Evolutionary conservation across 169 alveolate genomes (phyloP), one percentile per base, ranked within the genome.

Genomic region (Pseudocohnilembus persalinus): DNA sequence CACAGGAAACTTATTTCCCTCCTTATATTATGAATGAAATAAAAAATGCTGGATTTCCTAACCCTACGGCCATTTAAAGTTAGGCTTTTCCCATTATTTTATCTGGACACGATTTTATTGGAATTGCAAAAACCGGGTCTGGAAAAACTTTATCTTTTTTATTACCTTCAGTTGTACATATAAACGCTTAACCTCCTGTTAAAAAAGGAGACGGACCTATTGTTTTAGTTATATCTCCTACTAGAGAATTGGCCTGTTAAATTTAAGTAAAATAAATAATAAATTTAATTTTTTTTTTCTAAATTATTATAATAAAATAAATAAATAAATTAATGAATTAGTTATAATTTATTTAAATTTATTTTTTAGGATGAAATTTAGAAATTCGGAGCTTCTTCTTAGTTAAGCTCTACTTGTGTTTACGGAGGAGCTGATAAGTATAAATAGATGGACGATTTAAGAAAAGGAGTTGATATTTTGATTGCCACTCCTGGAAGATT

Each of bases 41-140:
- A 49, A 49, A 49, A 49, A 49, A 49, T 49, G 68, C 68, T 20
- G 20, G 20, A 11, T 49, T 49, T 20, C 4, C 68, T 11, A 20
- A 4, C 20, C 68, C 68, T 49, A 49, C 26, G 4, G 68, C 68
- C 20, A 49, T 49, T 49, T 49, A 49, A 49, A 49, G 68, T 49
- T 20, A 49, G 77, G 91, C 92, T 0, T 89, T 93, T 29, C 97
- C 96, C 4, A 83, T 93, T 29, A 88, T 98, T 35, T 92, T 98
- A 96, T 94, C 98, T 84, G 99, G 99, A 65, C 85, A 98, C 74
- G 99, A 99, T 89, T 94, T 98, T 68, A 97, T 99, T 33, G 99
- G 99, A 30, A 98, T 98, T 24, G 99, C 99, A 0, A 99, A 98
- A 88, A 99, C 99, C 20, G 99, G 99, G 0, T 92, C 96, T 65